These are phyloP conservation scores for Oropetium thomaeum DNA, from an alignment of 176 grass and related monocot genomes.

Conservation along the genomic window DNA sequence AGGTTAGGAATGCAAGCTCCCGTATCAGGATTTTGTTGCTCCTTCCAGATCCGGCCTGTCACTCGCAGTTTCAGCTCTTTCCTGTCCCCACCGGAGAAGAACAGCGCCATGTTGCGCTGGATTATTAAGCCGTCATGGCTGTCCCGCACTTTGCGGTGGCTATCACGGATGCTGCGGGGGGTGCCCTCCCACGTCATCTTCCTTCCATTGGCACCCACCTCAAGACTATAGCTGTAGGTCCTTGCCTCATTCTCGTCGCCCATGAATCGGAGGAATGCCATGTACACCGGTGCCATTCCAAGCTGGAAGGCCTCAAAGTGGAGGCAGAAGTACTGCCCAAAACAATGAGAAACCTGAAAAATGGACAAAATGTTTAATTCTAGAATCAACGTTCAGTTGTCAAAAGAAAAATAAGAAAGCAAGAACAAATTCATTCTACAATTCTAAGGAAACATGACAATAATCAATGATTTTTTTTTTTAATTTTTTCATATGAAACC, in stretches of 20 bases:
- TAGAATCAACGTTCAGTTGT: neutral
- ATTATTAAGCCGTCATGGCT: conserved; percentile 31
- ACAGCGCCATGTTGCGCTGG: conserved; percentile 37
- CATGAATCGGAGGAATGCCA: conserved; percentile 35
- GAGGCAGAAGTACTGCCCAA: conserved; percentile 35
- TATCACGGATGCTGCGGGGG: conserved; percentile 22
- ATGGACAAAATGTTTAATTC: neutral
- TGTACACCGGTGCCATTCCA: conserved; percentile 32
- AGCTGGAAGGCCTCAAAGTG: conserved; percentile 40
- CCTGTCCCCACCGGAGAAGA: conserved; percentile 27
- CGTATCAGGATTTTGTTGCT: conserved; percentile 19
- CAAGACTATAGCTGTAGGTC: conserved; percentile 27
- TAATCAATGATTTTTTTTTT: too few species aligned
- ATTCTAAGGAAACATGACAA: neutral
- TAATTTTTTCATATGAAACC: neutral
- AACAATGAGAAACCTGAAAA: conserved; percentile 37
- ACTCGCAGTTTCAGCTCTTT: conserved; percentile 38
- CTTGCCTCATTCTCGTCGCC: conserved; percentile 25
- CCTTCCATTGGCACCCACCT: conserved; percentile 35
- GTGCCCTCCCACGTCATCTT: conserved; percentile 41
- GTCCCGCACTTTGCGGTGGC: conserved; percentile 37
- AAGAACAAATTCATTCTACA: neutral
- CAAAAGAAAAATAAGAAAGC: neutral
- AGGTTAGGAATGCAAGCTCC: conserved; percentile 35
- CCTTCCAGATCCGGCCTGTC: conserved; percentile 34